Percentiles rank a stretch among this genome's conserved stretches.
These are phyloP conservation scores for Saksenaea vasiformis DNA, from an alignment of 371 early-diverging fungal genomes.

Conservation along the genomic window DNA sequence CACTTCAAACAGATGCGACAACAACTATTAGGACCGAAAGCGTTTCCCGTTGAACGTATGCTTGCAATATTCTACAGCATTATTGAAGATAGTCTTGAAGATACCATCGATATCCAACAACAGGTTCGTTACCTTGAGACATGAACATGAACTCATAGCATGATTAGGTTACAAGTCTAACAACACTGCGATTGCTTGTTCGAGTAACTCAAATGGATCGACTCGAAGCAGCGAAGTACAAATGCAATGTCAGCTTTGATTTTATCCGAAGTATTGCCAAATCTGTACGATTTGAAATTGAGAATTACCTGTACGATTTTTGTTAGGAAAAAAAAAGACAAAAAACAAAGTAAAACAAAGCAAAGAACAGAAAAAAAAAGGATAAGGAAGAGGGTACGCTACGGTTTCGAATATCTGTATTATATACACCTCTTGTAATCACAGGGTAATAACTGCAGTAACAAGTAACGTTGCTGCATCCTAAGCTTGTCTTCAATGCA, in stretches of 20 bases:
- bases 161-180: conserved; percentile 73
- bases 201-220: conserved; percentile 71
- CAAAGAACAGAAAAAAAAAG: no score
- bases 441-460: no score
- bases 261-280: conserved; percentile 66
- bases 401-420: no score
- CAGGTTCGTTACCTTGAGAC: conserved; percentile 53
- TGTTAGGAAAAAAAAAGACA: not conserved
- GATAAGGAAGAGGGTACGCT: no score
- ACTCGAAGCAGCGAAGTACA: conserved; percentile 78
- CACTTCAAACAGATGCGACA: conserved; percentile 61
- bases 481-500: no score
- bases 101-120: conserved; percentile 76
- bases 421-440: no score
- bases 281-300: conserved; percentile 79
- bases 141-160: not conserved
- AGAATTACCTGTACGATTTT: conserved; percentile 83
- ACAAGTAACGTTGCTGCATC: no score
- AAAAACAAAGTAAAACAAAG: no score
- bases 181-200: conserved; percentile 71
- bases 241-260: conserved; percentile 86
- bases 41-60: conserved; percentile 91
- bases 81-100: conserved; percentile 67
- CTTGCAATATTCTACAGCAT: conserved; percentile 94
- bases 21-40: conserved; percentile 87